Evolutionary conservation across 768 basidiomycete species (phyloP), one percentile per base, ranked within the genome.

Genomic region (Amylocystis lapponica): DNA sequence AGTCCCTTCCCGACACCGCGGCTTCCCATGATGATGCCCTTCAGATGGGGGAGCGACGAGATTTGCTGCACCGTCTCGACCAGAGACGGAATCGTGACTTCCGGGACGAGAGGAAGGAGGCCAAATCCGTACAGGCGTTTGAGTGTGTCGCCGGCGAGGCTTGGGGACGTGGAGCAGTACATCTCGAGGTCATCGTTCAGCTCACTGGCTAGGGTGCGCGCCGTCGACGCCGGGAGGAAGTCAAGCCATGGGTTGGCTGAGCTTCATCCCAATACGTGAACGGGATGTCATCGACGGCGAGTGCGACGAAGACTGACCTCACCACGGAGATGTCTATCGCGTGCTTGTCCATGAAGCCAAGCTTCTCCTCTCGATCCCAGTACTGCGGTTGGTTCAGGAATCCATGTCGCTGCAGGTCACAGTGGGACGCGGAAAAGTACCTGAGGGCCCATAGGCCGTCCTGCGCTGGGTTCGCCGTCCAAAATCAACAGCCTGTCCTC

Each of bases 211-310:
- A 92, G 72, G 11, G 59, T 56, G 37, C 74, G 69, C 8, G 90
- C 91, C 32, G 83, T 75, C 20, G 75, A 56, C 9, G 85, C 75
- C 4, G 82, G 61, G 19, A 94, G 73, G 57, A 92, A 93, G 61
- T 94, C 91, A 27, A 93, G 76, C 90, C 90, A 94, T 8, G 90
- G 91, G 56, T 94, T 93, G 21, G 90, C 90, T 20, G 86, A 77
- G 59, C 88, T 89, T 52, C 33, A 36, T 41, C 13, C 23, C 6
- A 4, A 14, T 8, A 25, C 23, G 9, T 39, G 8, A 27, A 13
- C 25, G 19, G 11, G 39, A 19, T 16, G 8, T n/a, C n/a, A 21
- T 36, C 40, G 16, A 26, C 23, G 47, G 36, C 50, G 32, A 44
- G 32, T 25, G 27, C 31, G 25, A 41, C 21, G 21, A 41, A 32